Conservation (phyloP, 345 rosid species). For the Erysimum cheiranthoides region DNA sequence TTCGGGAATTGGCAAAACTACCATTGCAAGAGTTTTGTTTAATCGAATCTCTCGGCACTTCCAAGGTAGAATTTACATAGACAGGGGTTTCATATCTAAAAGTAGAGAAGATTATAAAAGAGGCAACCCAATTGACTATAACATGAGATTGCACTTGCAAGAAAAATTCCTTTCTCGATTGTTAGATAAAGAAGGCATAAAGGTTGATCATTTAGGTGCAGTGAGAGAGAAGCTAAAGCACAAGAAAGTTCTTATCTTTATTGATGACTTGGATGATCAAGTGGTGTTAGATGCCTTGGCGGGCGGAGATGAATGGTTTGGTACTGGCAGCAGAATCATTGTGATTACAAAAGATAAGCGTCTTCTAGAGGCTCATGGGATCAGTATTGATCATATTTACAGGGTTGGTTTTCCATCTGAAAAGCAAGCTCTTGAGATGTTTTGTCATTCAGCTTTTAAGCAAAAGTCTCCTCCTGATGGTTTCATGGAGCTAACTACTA, state of each 20-base stretch:
- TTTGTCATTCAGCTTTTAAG: not conserved
- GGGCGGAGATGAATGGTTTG: not conserved
- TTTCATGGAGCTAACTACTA: not conserved
- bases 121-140: not conserved
- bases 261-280: conserved; percentile 5
- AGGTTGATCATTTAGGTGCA: not conserved
- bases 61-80: too few relatives aligned
- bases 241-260: not conserved
- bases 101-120: not conserved
- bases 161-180: not conserved
- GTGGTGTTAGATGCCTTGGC: not conserved
- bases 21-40: not conserved
- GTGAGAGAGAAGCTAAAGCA: not conserved
- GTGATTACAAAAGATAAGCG: not conserved
- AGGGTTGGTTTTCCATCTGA: not conserved
- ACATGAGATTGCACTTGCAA: conserved; percentile 5
- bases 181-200: not conserved
- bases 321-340: conserved; percentile 9
- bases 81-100: too few relatives aligned
- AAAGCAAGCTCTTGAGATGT: not conserved
- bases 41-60: too few relatives aligned
- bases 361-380: not conserved
- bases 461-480: not conserved
- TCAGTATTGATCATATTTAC: not conserved
- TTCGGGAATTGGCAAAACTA: conserved; percentile 6